Evolutionary conservation across 768 basidiomycete genomes (phyloP).

Genomic region (Boletus reticulatus): DNA sequence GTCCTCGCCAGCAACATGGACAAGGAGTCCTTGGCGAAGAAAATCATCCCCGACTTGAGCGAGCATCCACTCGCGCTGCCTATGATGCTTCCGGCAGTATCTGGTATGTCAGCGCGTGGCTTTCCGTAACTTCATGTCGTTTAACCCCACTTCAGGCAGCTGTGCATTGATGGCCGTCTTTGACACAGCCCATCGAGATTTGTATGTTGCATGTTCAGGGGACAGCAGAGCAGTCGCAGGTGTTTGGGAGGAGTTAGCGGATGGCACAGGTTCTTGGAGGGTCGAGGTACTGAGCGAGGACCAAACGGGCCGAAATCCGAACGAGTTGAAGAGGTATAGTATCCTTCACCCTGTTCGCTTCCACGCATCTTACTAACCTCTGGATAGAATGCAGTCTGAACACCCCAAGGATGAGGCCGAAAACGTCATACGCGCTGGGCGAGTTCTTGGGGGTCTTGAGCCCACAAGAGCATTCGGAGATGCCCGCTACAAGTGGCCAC

Average conservation of each 20-base stretch:
- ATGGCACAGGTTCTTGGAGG: constrained; percentile 77
- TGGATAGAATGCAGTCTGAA: constrained; percentile 68
- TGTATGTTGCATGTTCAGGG: constrained; percentile 91
- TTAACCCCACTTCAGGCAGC: constrained; percentile 53
- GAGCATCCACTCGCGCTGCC: constrained; percentile 68
- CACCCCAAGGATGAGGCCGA: constrained; percentile 76
- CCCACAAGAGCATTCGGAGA: constrained; percentile 88
- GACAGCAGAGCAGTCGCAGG: constrained; percentile 97
- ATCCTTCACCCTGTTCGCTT: not conserved
- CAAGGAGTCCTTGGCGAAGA: constrained; percentile 48
- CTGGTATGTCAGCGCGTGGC: constrained; percentile 41
- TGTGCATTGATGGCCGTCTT: constrained; percentile 89
- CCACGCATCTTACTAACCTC: not conserved
- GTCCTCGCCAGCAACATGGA: constrained; percentile 60
- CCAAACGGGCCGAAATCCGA: constrained; percentile 90
- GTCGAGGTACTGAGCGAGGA: constrained; percentile 95
- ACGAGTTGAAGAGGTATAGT: constrained; percentile 75
- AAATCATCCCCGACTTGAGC: constrained; percentile 61
- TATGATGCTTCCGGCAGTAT: constrained; percentile 80
- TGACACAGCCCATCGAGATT: constrained; percentile 75
- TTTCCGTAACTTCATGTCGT: constrained; percentile 1
- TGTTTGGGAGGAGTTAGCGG: constrained; percentile 69
- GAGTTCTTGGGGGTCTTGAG: constrained; percentile 85
- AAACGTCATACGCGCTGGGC: constrained; percentile 73
- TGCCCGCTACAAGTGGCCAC: constrained; percentile 86